Evolutionary conservation across 2,329 filamentous ascomycete genomes (phyloP).

Genomic region (Ploettnerulaceae sp.): DNA sequence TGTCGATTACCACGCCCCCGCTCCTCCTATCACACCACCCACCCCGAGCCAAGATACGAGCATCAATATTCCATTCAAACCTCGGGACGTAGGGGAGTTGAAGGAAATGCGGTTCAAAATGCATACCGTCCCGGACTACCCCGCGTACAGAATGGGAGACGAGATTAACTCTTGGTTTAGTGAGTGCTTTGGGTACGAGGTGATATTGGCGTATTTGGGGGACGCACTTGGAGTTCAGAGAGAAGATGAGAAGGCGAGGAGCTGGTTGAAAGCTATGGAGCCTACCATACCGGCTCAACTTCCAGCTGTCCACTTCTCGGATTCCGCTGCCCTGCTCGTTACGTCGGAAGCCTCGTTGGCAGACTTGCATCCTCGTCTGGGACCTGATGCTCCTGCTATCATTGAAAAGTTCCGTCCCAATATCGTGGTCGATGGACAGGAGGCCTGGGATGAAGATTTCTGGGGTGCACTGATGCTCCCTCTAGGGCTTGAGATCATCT

Average conservation of each 20-base stretch:
- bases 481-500: constrained; percentile 38
- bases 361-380: constrained; percentile 55
- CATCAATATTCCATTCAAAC: constrained; percentile 53
- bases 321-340: constrained; percentile 69
- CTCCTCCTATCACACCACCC: constrained; percentile 35
- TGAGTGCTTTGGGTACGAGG: constrained; percentile 57
- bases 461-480: constrained; percentile 56
- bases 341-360: constrained; percentile 62
- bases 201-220: constrained; percentile 50
- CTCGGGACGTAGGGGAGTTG: constrained; percentile 43
- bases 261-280: constrained; percentile 7
- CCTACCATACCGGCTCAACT: not conserved
- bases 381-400: constrained; percentile 46
- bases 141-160: constrained; percentile 57
- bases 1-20: constrained; percentile 36
- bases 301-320: constrained; percentile 48
- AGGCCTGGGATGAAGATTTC: constrained; percentile 64
- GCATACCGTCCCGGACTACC: constrained; percentile 45
- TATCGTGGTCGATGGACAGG: constrained; percentile 58
- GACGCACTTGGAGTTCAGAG: constrained; percentile 10
- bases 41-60: constrained; percentile 8
- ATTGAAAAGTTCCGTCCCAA: constrained; percentile 69
- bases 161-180: constrained; percentile 62
- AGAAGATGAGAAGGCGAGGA: constrained; percentile 6
- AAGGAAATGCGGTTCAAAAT: constrained; percentile 49